Evolutionary conservation across 768 basidiomycete genomes (phyloP).

Genomic region (Infundibulicybe gibba): DNA sequence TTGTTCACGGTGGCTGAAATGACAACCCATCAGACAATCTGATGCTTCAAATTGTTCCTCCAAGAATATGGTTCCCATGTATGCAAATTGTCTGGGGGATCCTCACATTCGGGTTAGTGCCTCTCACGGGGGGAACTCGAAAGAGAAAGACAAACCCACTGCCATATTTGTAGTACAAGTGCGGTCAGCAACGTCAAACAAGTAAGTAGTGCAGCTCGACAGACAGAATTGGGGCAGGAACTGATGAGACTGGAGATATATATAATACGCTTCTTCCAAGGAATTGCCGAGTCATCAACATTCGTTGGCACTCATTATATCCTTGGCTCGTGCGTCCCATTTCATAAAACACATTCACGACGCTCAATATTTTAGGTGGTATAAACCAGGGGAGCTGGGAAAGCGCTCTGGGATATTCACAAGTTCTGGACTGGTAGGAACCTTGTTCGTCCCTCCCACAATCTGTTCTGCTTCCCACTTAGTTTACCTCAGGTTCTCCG

Average conservation of each 20-base stretch:
- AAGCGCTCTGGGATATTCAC: slow-evolving; percentile 74
- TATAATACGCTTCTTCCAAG: slow-evolving; percentile 71
- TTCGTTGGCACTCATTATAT: slow-evolving; percentile 75
- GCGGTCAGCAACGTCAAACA: slow-evolving; percentile 52
- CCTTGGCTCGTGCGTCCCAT: slow-evolving; percentile 57
- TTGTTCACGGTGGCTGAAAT: not conserved
- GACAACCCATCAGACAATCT: slow-evolving; percentile 46
- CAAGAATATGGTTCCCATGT: slow-evolving; percentile 62
- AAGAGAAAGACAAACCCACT: too few relatives aligned
- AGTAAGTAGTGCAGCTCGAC: slow-evolving; percentile 24
- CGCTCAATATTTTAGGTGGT: slow-evolving; percentile 44
- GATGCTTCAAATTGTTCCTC: slow-evolving; percentile 58
- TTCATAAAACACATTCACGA: not conserved
- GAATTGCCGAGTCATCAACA: slow-evolving; percentile 69
- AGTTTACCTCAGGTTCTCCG: slow-evolving; percentile 47
- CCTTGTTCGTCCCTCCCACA: slow-evolving; percentile 37
- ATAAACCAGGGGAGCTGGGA: slow-evolving; percentile 65
- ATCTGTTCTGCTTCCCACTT: not conserved
- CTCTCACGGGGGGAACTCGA: not conserved
- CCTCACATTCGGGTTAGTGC: slow-evolving; percentile 55
- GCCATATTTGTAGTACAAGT: slow-evolving; percentile 40
- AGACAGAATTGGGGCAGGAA: too few relatives aligned
- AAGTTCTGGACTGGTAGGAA: slow-evolving; percentile 56
- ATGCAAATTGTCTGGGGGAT: slow-evolving; percentile 67
- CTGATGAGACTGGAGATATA: slow-evolving; percentile 40